phyloP scores from a whole-genome alignment of 345 rosid genomes.

The Eucalyptus coolabah region DNA sequence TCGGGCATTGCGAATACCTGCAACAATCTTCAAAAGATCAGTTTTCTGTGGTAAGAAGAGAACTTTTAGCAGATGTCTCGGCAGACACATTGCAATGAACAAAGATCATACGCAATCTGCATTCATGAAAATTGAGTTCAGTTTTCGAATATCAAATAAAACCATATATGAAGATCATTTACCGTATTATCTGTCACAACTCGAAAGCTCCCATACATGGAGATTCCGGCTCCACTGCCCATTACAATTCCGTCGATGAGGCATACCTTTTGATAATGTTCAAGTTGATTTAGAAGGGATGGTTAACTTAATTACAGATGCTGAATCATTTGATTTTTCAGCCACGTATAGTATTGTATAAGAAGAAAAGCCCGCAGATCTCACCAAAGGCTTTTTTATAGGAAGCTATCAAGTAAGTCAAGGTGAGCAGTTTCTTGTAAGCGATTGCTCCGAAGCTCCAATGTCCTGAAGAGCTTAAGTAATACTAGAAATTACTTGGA shows the following conservation, averaged over 20 bases:
- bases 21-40: background rate
- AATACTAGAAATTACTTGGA: background rate
- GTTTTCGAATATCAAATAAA: background rate
- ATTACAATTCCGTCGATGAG: background rate
- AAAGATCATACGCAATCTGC: background rate
- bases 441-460: constrained; percentile 3
- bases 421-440: background rate
- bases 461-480: background rate
- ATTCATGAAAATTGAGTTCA: background rate
- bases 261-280: background rate
- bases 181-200: background rate
- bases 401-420: background rate
- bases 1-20: constrained; percentile 13
- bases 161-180: background rate
- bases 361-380: no score
- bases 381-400: constrained; percentile 1
- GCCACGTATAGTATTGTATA: background rate
- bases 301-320: background rate
- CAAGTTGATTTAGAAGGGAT: background rate
- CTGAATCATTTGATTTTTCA: background rate
- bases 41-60: background rate
- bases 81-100: background rate
- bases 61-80: background rate
- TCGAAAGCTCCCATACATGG: background rate
- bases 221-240: constrained; percentile 3